These are phyloP conservation scores for Mycena belliarum DNA, from an alignment of 768 basidiomycete species.

Conservation along the genomic window DNA sequence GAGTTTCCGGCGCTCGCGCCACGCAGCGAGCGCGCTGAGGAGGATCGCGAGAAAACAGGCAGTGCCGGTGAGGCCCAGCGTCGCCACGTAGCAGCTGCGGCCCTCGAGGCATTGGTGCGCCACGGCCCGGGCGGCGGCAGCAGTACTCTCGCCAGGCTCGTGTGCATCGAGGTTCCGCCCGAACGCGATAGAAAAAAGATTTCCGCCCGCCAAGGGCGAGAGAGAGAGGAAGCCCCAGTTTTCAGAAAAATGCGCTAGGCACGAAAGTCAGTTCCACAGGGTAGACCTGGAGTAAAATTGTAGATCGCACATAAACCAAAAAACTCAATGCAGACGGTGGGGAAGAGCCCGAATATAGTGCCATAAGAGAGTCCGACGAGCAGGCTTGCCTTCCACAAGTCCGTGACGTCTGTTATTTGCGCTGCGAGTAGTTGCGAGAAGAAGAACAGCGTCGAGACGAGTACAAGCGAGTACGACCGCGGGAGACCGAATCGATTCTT, in stretches of 20 bases:
- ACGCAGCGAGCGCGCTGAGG: conserved; percentile 38
- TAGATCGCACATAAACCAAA: conserved; percentile 59
- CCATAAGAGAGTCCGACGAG: conserved; percentile 57
- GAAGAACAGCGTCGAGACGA: conserved; percentile 70
- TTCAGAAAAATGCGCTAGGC: conserved; percentile 63
- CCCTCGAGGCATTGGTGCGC: conserved; percentile 50
- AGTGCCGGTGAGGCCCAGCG: conserved; percentile 35
- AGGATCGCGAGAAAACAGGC: conserved; percentile 38
- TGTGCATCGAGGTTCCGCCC: conserved; percentile 70
- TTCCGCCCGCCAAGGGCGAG: conserved; percentile 61
- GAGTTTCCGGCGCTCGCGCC: conserved; percentile 33
- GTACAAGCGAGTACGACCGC: conserved; percentile 66
- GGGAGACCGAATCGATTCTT: conserved; percentile 60
- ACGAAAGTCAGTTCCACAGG: background rate
- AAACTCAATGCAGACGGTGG: conserved; percentile 68
- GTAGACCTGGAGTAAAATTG: background rate
- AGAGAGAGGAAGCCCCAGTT: conserved; percentile 68
- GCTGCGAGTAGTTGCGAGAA: conserved; percentile 68
- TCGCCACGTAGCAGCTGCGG: conserved; percentile 27
- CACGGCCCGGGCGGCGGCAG: background rate
- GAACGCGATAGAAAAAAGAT: conserved; percentile 67
- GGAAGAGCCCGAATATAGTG: conserved; percentile 54
- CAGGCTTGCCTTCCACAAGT: conserved; percentile 63
- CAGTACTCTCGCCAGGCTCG: conserved; percentile 25
- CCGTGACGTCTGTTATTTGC: conserved; percentile 52